Base-by-base conservation (phyloP, 1,139 yeast species). In the Debaryomyces singareniensis region DNA sequence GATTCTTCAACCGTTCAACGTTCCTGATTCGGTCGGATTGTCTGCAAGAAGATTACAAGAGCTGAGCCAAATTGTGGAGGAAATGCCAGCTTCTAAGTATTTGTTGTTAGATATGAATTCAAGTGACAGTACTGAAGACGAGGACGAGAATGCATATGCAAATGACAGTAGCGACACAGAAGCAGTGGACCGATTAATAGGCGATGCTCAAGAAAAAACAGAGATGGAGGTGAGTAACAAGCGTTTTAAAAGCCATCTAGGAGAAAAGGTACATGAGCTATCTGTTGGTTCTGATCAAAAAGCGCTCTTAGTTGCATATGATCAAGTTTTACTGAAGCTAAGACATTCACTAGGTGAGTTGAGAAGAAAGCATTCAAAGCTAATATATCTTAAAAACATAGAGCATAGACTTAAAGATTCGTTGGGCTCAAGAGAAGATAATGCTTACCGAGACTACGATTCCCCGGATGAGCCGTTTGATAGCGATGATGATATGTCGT, bases 41-140 rank as follows among this genome's bases (percentile, higher is more conserved):
- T 25, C 37, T 34, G 36, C 36, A 21, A 28, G 32, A 24, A 29
- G 29, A 25, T 27, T 45, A 25, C 36, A 28, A 14, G 51, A 54
- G 30, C 44, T 63, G 15, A 47, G 43, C 10, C 40, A 38, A 4
- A 37, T 61, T 34, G 45, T 60, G 4, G 30, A 36, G 1, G 61
- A 58, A 25, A 46, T 65, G 26, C 71, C 71, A 0, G 61, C 58
- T 30, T 37, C 53, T 5, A 51, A 51, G 36, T 58, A 61, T 34
- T 43, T 64, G 26, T 36, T 56, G 13, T 30, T 34, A 6, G n/a
- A 18, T 18, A 23, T 28, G 6, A 31, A 23, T 5, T 37, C 32
- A 3, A 39, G 35, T 3, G 35, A 32, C 5, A 30, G 18, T 2
- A 33, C 30, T 3, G 39, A 37, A 11, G 38, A 33, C 14, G 36